These are phyloP conservation scores for Escallonia herrerae DNA, from an alignment of 129 eudicot genomes.

Conservation along the genomic window DNA sequence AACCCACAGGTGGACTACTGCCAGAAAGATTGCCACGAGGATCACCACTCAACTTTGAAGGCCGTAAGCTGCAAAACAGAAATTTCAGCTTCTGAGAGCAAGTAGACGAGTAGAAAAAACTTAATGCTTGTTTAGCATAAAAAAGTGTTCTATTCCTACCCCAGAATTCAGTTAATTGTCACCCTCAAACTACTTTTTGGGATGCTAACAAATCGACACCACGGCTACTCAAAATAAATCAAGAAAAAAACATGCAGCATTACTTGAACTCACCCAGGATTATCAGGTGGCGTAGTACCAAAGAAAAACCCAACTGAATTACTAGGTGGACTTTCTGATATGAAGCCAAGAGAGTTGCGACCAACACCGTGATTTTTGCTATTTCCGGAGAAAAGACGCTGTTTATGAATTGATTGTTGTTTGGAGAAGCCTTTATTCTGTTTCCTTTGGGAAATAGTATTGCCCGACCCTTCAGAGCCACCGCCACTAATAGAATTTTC, in stretches of 20 bases:
- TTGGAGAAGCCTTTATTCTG: constrained; percentile 56
- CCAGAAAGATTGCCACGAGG: constrained; percentile 54
- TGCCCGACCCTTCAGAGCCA: constrained; percentile 38
- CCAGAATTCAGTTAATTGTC: not conserved
- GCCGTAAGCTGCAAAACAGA: constrained; percentile 42
- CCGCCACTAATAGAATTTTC: constrained; percentile 30
- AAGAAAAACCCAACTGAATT: constrained; percentile 91
- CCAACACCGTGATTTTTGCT: constrained; percentile 44
- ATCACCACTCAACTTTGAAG: constrained; percentile 75
- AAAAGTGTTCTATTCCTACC: not conserved
- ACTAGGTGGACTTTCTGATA: constrained; percentile 94
- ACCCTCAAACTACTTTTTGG: not conserved
- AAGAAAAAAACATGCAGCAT: not conserved
- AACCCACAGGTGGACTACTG: constrained; percentile 88
- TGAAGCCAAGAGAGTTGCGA: constrained; percentile 20
- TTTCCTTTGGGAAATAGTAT: constrained; percentile 49
- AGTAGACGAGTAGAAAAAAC: not conserved
- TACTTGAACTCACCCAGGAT: constrained; percentile 48
- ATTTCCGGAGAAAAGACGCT: constrained; percentile 57
- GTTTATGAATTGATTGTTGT: constrained; percentile 46
- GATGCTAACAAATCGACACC: not conserved
- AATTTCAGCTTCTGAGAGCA: not conserved
- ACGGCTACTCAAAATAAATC: not conserved
- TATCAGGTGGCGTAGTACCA: constrained; percentile 96
- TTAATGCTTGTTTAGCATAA: not conserved